phyloP scores from a whole-genome alignment of 805 yeast genomes.

The Candida boleticola region DNA sequence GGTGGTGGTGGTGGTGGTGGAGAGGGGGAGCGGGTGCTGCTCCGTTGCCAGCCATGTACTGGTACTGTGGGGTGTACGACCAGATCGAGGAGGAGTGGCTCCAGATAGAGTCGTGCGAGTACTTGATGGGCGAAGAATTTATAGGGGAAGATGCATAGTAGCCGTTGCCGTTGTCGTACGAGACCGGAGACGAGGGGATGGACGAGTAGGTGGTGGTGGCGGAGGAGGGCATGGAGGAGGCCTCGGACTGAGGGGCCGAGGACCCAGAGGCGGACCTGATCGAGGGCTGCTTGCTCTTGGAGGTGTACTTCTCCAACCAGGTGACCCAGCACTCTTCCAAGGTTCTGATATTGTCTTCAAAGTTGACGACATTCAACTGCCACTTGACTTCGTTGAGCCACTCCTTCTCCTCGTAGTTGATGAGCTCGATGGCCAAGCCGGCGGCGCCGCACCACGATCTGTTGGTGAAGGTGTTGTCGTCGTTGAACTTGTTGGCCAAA shows the following conservation, averaged over 20 bases:
- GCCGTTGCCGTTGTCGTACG: slow-evolving; percentile 16
- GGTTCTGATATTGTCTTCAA: slow-evolving; percentile 36
- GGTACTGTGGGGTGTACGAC: slow-evolving; percentile 23
- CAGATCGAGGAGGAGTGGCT: slow-evolving; percentile 18
- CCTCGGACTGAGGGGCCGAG: slow-evolving; percentile 11
- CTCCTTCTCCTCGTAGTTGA: slow-evolving; percentile 66
- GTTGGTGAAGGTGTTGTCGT: slow-evolving; percentile 94
- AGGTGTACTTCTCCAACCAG: slow-evolving; percentile 37
- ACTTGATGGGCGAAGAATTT: slow-evolving; percentile 25
- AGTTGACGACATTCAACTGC: slow-evolving; percentile 48
- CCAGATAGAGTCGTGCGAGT: slow-evolving; percentile 26
- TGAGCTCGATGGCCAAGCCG: slow-evolving; percentile 58
- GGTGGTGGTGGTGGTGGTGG: neutral
- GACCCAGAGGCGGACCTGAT: slow-evolving; percentile 18
- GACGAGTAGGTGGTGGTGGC: slow-evolving; percentile 26
- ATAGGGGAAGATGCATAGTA: slow-evolving; percentile 25
- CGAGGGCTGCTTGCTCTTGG: slow-evolving; percentile 5
- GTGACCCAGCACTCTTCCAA: slow-evolving; percentile 46
- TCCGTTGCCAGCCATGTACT: too few species aligned
- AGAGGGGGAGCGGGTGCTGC: slow-evolving; percentile 7
- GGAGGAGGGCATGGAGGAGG: slow-evolving; percentile 15
- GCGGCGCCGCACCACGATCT: slow-evolving; percentile 97
- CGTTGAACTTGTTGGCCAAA: slow-evolving; percentile 90
- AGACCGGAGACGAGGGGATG: slow-evolving; percentile 20
- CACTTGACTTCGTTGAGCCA: slow-evolving; percentile 67